phyloP scores from a whole-genome alignment of 768 basidiomycete genomes.

The Floccularia luteovirens region DNA sequence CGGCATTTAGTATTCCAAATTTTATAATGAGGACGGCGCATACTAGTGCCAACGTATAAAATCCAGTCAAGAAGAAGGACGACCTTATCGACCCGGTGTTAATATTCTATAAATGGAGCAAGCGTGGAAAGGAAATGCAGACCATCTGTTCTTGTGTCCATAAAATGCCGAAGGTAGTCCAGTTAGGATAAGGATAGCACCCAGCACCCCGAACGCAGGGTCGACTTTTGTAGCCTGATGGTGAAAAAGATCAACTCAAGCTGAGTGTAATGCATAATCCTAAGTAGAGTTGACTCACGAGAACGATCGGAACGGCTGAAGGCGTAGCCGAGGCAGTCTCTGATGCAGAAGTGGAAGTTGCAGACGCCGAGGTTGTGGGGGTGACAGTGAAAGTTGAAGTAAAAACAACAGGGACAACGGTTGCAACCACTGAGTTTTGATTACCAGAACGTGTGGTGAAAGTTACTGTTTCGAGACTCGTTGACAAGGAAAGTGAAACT shows the following conservation, averaged over 20 bases:
- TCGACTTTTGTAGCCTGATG: slow-evolving; percentile 61
- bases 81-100: slow-evolving; percentile 44
- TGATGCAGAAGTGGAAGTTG: slow-evolving; percentile 32
- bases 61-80: slow-evolving; percentile 89
- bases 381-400: slow-evolving; percentile 57
- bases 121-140: slow-evolving; percentile 19
- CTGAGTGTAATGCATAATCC: background rate
- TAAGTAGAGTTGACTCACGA: slow-evolving; percentile 24
- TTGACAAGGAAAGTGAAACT: slow-evolving; percentile 48
- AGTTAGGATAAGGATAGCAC: slow-evolving; percentile 81
- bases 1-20: slow-evolving; percentile 78
- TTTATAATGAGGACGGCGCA: slow-evolving; percentile 84
- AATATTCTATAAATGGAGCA: slow-evolving; percentile 10
- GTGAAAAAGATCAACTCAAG: slow-evolving; percentile 14
- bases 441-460: slow-evolving; percentile 41
- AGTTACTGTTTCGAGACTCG: slow-evolving; percentile 34
- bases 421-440: slow-evolving; percentile 40
- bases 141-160: slow-evolving; percentile 97
- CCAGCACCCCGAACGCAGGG: slow-evolving; percentile 85
- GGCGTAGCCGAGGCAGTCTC: slow-evolving; percentile 36
- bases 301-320: slow-evolving; percentile 31
- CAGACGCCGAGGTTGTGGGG: slow-evolving; percentile 28
- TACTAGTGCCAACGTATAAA: slow-evolving; percentile 81
- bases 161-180: slow-evolving; percentile 87
- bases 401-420: slow-evolving; percentile 50